These are phyloP conservation scores for Alloteropsis semialata DNA, from an alignment of 176 grass and related monocot species.

Conservation along the genomic window DNA sequence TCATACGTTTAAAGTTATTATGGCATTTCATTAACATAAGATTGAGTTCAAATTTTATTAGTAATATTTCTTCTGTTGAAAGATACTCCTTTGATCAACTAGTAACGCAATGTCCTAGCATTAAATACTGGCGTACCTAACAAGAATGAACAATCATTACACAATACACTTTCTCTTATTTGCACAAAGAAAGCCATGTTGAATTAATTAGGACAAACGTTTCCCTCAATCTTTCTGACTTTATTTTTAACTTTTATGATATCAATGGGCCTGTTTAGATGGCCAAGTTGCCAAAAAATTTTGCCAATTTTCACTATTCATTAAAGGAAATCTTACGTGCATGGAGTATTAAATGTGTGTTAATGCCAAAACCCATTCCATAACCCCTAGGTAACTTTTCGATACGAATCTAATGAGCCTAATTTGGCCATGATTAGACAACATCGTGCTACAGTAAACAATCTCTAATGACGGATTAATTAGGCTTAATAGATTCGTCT, in stretches of 20 bases:
- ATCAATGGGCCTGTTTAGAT: no score
- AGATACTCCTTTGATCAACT: neutral
- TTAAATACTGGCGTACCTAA: constrained; percentile 16
- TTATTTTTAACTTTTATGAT: neutral
- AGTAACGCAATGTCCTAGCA: neutral
- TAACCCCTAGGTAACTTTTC: no score
- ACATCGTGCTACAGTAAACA: no score
- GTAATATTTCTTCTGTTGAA: neutral
- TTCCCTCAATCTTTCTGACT: neutral
- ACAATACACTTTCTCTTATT: neutral
- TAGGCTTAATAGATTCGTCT: no score
- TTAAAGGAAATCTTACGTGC: no score
- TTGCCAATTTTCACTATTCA: no score
- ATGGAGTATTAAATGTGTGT: no score
- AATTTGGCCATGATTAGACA: no score
- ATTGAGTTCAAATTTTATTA: neutral
- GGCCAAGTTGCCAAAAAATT: no score
- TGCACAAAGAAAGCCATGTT: neutral
- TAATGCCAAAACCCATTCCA: no score
- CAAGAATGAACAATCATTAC: neutral
- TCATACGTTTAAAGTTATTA: neutral
- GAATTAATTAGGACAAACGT: neutral
- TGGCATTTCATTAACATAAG: neutral
- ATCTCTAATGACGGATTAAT: no score
- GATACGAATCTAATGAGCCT: no score